Evolutionary conservation across 164 flowering plant species (phyloP), one percentile per base, ranked within the genome.

Genomic region (Magnolia changhungtana): DNA sequence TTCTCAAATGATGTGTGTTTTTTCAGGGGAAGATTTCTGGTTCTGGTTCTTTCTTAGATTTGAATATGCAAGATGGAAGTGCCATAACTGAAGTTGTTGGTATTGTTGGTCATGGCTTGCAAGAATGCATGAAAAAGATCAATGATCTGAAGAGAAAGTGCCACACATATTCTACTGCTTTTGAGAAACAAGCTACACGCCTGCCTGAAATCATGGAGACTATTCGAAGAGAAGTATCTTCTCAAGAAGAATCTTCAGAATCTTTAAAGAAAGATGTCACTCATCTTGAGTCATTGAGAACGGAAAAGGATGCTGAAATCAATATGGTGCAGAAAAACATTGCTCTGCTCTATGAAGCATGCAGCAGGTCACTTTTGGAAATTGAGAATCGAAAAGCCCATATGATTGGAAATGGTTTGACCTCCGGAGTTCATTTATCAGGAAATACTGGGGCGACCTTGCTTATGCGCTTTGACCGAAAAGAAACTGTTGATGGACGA

Each of bases 291-390:
- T 84, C 77, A 4, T 45, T 71, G 73, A 76, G 67, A 69, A 86
- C 85, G 64, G 88, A 89, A 69, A 90, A 84, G 71, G 95, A 91
- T 58, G 71, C 75, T 75, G 87, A 89, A 81, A 74, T 78, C 75
- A 71, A 64, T 71, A 58, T 65, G 6, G 23, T 90, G 86, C 84
- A 73, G 51, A 83, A 77, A 78, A 83, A 82, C 69, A 73, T 87
- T 63, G 72, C 84, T 9, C 63, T 88, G 74, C 91, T 96, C 71
- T 82, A 83, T 83, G 91, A 92, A 79, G 93, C 90, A 69, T 95
- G 92, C 78, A 37, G 79, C 75, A 78, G 73, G 72, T 83, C 91
- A 76, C 71, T 93, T 72, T 37, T 65, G 65, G 93, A 88, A 86
- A 82, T 95, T 72, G 89, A 89, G 76, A 85, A 85, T 55, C 80